Base-by-base conservation (phyloP, 2,329 filamentous ascomycete species). In the Periglandula ipomoeae region DNA sequence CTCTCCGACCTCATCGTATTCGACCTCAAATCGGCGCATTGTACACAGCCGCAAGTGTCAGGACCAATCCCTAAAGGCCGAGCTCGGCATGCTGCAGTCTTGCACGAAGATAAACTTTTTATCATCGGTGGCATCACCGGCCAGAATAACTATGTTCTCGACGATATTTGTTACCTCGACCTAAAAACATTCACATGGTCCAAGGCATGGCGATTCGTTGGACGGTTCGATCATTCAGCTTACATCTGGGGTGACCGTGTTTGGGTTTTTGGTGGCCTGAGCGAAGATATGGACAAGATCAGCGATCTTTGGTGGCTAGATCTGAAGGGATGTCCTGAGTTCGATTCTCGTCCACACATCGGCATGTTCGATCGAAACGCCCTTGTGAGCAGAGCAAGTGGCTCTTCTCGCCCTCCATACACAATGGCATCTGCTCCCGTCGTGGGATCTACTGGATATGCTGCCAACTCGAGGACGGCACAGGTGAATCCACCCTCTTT, bases 111-210 rank as follows among this genome's bases (percentile, higher is more conserved):
- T 69, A 97, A 95, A 63, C 74, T 98, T 8, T 98, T 96, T 63
- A 85, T 98, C 52, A 84, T 95, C 51, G 93, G 93, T 49, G 93
- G 93, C n/a, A 88, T 97, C 58, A 95, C 89, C 5, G 91, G 90
- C 2, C 86, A 91, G 56, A 89, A 93, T 56, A 95, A 89, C 61
- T 84, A 88, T 58, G 90, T 97, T 22, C 74, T 97, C 44, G 91
- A 97, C 63, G 93, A 98, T 62, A 89, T 98, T 45, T 95, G 89
- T 70, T 98, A 95, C 61, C 78, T 98, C 44, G 93, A 98, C 63
- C 74, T 98, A 42, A 96, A 95, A 71, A 97, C 93, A 2, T 96
- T 89, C 75, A 95, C 90, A 1, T 98, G 93, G 93, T 97, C 91
- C 49, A 83, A 89, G 50, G 84, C 89, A 37, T 98, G 93, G 93